Evolutionary conservation across 768 basidiomycete species (phyloP).

Genomic region (Mycena crocata): DNA sequence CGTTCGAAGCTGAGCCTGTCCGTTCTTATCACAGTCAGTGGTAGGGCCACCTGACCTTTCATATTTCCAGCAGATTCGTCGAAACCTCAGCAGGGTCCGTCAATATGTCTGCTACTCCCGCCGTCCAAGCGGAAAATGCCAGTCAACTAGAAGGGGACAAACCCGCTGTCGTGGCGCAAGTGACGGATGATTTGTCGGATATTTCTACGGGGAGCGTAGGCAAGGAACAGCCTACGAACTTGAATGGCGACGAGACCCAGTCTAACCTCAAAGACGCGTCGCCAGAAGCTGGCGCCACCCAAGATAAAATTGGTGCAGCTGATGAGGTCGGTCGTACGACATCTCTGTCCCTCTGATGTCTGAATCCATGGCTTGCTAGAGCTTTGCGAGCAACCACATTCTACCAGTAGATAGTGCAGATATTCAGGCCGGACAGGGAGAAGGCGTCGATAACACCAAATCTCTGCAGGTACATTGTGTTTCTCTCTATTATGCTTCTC

Average conservation of each 20-base stretch:
- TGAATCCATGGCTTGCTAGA: conserved; percentile 6
- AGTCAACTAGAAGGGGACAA: not conserved
- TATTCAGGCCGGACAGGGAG: not conserved
- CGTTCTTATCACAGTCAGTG: conserved; percentile 5
- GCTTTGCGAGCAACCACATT: not conserved
- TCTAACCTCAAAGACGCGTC: conserved; percentile 15
- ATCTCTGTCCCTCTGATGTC: not conserved
- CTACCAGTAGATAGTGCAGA: not conserved
- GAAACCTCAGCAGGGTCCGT: not conserved
- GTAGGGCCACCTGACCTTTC: conserved; percentile 16
- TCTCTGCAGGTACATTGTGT: not conserved
- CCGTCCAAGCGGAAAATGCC: conserved; percentile 10
- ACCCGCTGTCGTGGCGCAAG: conserved; percentile 4
- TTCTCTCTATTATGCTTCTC: conserved; percentile 11
- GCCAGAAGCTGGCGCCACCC: conserved; percentile 1
- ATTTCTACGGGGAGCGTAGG: not conserved
- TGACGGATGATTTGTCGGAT: conserved; percentile 12
- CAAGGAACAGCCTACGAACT: not conserved
- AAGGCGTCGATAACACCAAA: not conserved
- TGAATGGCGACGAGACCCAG: not conserved
- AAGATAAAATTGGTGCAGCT: not conserved
- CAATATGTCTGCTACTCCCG: conserved; percentile 15
- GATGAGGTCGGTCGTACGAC: conserved; percentile 22
- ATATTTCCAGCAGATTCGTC: conserved; percentile 11
- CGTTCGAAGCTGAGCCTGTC: not conserved